Evolutionary conservation across 352 stramenopile species (phyloP), one percentile per base, ranked within the genome.

Genomic region (Saprolegnia diclina): DNA sequence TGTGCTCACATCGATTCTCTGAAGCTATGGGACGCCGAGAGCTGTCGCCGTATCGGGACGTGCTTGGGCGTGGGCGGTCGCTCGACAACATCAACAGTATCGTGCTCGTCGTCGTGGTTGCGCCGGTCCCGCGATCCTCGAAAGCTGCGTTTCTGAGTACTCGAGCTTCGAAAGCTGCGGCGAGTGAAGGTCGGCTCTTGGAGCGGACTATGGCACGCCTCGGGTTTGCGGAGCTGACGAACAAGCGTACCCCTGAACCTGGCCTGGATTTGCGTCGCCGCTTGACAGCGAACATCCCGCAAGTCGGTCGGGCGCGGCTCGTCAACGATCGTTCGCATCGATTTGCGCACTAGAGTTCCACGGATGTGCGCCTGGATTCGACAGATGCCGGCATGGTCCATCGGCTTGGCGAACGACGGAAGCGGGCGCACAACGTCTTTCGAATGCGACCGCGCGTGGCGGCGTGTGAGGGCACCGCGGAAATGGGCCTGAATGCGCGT

Each of bases 401-500:
- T 26, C n/a, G 52, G 35, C 24, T 21, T 14, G 13, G 11, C 35
- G 9, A 59, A 59, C 13, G 13, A 11, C 16, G 52, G 52, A 3
- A 59, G 35, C 19, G 52, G 52, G 3, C 52, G 52, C 52, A 59
- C 52, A 4, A 21, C 52, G 35, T 59, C 52, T 24, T 59, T 59
- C 13, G 35, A 16, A 3, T 9, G 52, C 35, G 52, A 16, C 24
- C 24, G 46, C n/a, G 46, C n/a, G n/a, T 54, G n/a, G 1, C 11
- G 52, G 13, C 52, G 52, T 18, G 52, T 26, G 24, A 59, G 13
- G 3, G 52, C 35, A 16, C 52, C 52, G 16, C 52, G 52, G 9
- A 59, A 16, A 11, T 59, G 52, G 13, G 52, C 52, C 9, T 59
- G 52, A n/a, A 59, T 59, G 24, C 35, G 24, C 35, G 52, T 59